Conservation (phyloP, 2,329 filamentous ascomycete genomes). For the Drechslerella dactyloides region DNA sequence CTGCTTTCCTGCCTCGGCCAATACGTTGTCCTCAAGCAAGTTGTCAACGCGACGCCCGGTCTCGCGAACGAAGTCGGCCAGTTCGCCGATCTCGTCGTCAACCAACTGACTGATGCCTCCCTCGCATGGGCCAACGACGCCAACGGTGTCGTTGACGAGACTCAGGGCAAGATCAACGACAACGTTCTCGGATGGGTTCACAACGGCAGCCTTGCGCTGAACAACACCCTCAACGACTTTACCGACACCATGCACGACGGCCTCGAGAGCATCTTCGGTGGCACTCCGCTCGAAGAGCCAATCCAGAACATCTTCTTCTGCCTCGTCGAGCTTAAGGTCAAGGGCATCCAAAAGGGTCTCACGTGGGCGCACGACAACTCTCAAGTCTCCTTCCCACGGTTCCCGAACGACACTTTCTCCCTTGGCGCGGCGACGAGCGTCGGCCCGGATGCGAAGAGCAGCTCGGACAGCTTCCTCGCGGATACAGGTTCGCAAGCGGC, state of each 20-base stretch:
- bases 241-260: slow-evolving; percentile 76
- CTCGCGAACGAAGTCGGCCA: slow-evolving; percentile 75
- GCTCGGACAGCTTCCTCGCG: slow-evolving; percentile 75
- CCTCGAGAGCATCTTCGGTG: slow-evolving; percentile 79
- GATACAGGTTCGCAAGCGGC: slow-evolving; percentile 74
- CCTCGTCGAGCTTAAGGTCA: slow-evolving; percentile 84
- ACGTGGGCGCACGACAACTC: slow-evolving; percentile 92
- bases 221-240: slow-evolving; percentile 82
- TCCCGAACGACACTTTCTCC: slow-evolving; percentile 82
- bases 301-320: slow-evolving; percentile 82
- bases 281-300: slow-evolving; percentile 67
- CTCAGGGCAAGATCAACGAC: slow-evolving; percentile 76
- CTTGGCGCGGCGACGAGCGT: slow-evolving; percentile 72
- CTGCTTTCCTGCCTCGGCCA: slow-evolving; percentile 84
- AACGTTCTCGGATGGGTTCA: slow-evolving; percentile 87
- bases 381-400: slow-evolving; percentile 77
- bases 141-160: slow-evolving; percentile 72
- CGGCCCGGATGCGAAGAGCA: slow-evolving; percentile 62
- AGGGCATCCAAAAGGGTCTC: slow-evolving; percentile 82
- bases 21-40: slow-evolving; percentile 73
- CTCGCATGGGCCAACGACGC: slow-evolving; percentile 76
- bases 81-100: slow-evolving; percentile 79
- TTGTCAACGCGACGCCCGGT: slow-evolving; percentile 77
- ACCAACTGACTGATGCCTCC: slow-evolving; percentile 74
- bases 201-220: slow-evolving; percentile 80